Conservation (phyloP, 768 basidiomycete species). For the Auricularia sp. region DNA sequence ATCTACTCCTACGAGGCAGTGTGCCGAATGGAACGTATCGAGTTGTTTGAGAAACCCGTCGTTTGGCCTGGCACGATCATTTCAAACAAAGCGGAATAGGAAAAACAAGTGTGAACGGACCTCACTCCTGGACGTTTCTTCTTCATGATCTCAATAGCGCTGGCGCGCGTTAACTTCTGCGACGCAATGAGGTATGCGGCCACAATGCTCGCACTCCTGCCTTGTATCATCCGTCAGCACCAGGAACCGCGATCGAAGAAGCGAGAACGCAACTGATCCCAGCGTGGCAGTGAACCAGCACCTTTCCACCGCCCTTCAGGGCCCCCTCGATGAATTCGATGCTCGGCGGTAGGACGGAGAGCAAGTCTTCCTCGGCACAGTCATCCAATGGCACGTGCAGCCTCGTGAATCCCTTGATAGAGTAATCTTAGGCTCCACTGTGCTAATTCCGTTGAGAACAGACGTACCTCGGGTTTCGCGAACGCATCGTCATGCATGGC, state of each 20-base stretch:
- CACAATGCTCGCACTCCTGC: slow-evolving; percentile 75
- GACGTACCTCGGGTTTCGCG: background rate
- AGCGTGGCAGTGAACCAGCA: slow-evolving; percentile 85
- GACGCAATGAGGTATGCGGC: slow-evolving; percentile 85
- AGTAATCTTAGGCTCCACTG: background rate
- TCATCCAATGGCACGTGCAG: slow-evolving; percentile 76
- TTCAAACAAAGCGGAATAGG: slow-evolving; percentile 1
- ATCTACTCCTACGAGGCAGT: slow-evolving; percentile 52
- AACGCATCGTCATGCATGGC: background rate
- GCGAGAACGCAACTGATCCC: slow-evolving; percentile 52
- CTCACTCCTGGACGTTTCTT: slow-evolving; percentile 56
- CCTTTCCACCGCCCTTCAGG: slow-evolving; percentile 60
- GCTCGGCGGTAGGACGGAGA: slow-evolving; percentile 57
- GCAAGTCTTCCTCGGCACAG: slow-evolving; percentile 62
- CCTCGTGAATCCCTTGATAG: slow-evolving; percentile 58
- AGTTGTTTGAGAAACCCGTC: slow-evolving; percentile 73
- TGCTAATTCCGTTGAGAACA: background rate
- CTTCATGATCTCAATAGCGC: slow-evolving; percentile 60
- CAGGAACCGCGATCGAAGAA: background rate
- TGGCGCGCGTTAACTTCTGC: slow-evolving; percentile 40
- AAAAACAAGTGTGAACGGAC: slow-evolving; percentile 34
- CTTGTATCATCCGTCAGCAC: slow-evolving; percentile 23
- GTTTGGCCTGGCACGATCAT: slow-evolving; percentile 54
- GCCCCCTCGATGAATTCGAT: slow-evolving; percentile 79
- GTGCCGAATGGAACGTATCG: slow-evolving; percentile 63